phyloP scores from a whole-genome alignment of 2,329 filamentous ascomycete genomes.

The Penicillium freii region DNA sequence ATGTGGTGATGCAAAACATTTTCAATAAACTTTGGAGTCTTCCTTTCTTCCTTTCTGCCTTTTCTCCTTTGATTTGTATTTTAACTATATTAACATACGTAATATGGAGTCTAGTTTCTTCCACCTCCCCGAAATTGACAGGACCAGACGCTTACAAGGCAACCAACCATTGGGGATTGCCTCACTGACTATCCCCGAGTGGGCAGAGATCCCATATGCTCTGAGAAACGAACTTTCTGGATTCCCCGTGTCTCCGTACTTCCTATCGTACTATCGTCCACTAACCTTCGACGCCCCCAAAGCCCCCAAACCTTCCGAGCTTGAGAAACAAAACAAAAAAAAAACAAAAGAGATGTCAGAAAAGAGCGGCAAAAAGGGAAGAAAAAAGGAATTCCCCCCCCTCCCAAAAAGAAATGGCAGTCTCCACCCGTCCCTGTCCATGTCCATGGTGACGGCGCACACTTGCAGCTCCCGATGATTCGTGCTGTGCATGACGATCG shows the following conservation, averaged over 20 bases:
- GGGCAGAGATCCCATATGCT: constrained; percentile 14
- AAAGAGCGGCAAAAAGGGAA: background rate
- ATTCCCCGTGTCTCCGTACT: background rate
- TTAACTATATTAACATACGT: too few species aligned
- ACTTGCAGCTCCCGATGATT: constrained; percentile 26
- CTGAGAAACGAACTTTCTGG: background rate
- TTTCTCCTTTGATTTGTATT: background rate
- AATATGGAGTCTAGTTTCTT: constrained; percentile 1
- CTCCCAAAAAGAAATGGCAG: background rate
- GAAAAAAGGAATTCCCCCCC: background rate
- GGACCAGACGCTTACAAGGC: constrained; percentile 11
- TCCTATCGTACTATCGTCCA: background rate
- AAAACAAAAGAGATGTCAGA: too few species aligned
- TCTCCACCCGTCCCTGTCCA: constrained; percentile 28
- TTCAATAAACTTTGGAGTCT: constrained; percentile 5
- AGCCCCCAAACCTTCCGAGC: constrained; percentile 1
- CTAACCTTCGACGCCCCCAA: background rate
- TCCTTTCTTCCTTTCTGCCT: background rate
- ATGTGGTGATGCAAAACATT: constrained; percentile 22
- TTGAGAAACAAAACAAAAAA: background rate
- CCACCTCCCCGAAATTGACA: constrained; percentile 24
- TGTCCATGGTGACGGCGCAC: constrained; percentile 27
- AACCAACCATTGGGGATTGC: constrained; percentile 12
- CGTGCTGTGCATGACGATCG: constrained; percentile 18
- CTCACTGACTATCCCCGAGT: constrained; percentile 12